Conservation (phyloP, 2,329 filamentous ascomycete species). For the Rutstroemia sp. region DNA sequence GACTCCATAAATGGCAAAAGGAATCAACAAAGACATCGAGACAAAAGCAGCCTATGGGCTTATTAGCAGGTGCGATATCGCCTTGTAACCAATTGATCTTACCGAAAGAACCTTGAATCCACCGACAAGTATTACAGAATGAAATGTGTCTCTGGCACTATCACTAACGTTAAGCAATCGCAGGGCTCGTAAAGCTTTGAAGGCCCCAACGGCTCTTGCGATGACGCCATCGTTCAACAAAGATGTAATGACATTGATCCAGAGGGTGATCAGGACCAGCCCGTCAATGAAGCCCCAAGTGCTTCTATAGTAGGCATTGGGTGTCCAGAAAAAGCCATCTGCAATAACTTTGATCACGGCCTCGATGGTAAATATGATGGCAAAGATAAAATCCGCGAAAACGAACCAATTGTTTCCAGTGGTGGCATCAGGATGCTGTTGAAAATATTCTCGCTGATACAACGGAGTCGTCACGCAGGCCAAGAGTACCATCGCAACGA, state of each 20-base stretch:
- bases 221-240: constrained; percentile 76
- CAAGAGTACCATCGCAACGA: constrained; percentile 95
- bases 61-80: constrained; percentile 8
- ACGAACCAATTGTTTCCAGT: constrained; percentile 82
- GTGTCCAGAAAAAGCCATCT: constrained; percentile 93
- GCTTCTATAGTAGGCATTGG: constrained; percentile 92
- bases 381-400: constrained; percentile 87
- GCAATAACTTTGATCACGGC: constrained; percentile 88
- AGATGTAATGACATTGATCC: constrained; percentile 86
- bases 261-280: constrained; percentile 83
- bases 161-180: constrained; percentile 92
- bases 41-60: constrained; percentile 64
- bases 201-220: constrained; percentile 86
- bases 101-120: constrained; percentile 77
- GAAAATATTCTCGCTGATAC: constrained; percentile 83
- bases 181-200: constrained; percentile 90
- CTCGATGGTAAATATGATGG: constrained; percentile 77
- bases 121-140: constrained; percentile 88
- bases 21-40: constrained; percentile 86
- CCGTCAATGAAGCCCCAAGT: constrained; percentile 97
- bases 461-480: constrained; percentile 92
- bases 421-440: constrained; percentile 42
- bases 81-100: constrained; percentile 8
- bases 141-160: constrained; percentile 91
- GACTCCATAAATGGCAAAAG: constrained; percentile 91